phyloP scores from a whole-genome alignment of 768 basidiomycete genomes.

The Hydnomerulius pinastri region DNA sequence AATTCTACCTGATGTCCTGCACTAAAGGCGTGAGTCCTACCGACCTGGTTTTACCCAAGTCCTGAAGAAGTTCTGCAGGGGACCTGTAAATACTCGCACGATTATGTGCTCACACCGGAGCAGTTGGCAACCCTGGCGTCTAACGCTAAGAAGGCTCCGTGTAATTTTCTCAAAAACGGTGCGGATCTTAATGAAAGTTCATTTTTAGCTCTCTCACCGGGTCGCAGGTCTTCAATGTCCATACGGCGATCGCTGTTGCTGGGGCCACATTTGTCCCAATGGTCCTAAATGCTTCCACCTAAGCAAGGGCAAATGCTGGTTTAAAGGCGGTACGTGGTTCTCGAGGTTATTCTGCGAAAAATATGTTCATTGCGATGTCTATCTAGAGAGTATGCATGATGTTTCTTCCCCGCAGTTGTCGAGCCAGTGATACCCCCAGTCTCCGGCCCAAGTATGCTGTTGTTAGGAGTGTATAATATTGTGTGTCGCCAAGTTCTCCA shows the following conservation, averaged over 20 bases:
- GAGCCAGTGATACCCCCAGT: slow-evolving; percentile 22
- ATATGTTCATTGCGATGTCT: neutral
- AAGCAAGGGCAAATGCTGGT: slow-evolving; percentile 85
- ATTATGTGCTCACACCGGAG: slow-evolving; percentile 69
- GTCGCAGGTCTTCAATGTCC: slow-evolving; percentile 66
- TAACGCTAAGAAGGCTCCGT: slow-evolving; percentile 85
- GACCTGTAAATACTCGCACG: slow-evolving; percentile 83
- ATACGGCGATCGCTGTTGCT: slow-evolving; percentile 75
- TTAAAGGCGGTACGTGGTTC: slow-evolving; percentile 62
- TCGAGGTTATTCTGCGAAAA: neutral
- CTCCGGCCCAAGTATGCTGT: neutral
- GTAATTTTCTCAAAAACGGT: slow-evolving; percentile 84
- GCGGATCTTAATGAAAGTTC: slow-evolving; percentile 7
- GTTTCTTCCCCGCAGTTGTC: slow-evolving; percentile 16
- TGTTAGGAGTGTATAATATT: slow-evolving; percentile 9
- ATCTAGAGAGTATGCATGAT: slow-evolving; percentile 44
- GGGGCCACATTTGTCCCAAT: slow-evolving; percentile 83
- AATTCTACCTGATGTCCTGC: slow-evolving; percentile 81
- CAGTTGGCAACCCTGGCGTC: slow-evolving; percentile 69
- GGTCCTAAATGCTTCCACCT: slow-evolving; percentile 70
- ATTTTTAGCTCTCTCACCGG: slow-evolving; percentile 3
- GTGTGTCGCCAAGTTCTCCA: slow-evolving; percentile 14
- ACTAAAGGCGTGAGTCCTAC: slow-evolving; percentile 63
- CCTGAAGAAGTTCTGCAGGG: slow-evolving; percentile 40
- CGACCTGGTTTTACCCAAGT: neutral